These are phyloP conservation scores for Nemophila menziesii DNA, from an alignment of 257 asterid genomes.

Conservation along the genomic window DNA sequence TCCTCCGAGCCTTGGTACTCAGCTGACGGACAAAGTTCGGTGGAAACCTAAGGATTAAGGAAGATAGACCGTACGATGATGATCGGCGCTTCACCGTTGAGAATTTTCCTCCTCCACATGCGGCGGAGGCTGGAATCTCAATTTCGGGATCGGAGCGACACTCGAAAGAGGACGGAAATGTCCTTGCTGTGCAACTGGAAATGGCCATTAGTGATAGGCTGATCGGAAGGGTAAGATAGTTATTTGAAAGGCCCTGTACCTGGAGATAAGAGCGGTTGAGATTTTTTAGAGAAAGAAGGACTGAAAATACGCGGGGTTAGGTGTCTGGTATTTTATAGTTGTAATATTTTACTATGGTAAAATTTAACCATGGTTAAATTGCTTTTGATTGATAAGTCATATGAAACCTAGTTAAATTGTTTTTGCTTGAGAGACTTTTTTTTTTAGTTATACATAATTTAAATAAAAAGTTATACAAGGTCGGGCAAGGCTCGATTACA, in stretches of 20 bases:
- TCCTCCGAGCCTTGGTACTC: slow-evolving; percentile 81
- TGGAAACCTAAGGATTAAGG: slow-evolving; percentile 62
- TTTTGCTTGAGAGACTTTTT: too few species aligned
- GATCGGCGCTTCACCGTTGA: slow-evolving; percentile 19
- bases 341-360: background rate
- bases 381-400: too few species aligned
- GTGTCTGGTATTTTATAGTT: background rate
- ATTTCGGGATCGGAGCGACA: slow-evolving; percentile 83
- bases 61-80: slow-evolving; percentile 34
- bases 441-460: too few species aligned
- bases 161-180: slow-evolving; percentile 44
- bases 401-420: too few species aligned
- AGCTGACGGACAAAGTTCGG: slow-evolving; percentile 97
- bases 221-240: slow-evolving; percentile 12
- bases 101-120: slow-evolving; percentile 30
- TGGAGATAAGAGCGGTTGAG: background rate
- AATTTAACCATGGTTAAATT: background rate
- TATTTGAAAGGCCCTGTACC: background rate
- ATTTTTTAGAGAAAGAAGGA: background rate
- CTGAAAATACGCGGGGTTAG: background rate
- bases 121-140: slow-evolving; percentile 26
- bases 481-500: too few species aligned
- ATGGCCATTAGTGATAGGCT: slow-evolving; percentile 51
- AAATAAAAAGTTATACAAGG: too few species aligned
- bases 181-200: slow-evolving; percentile 47